phyloP scores from a whole-genome alignment of 345 rosid genomes.

The Boechera retrofracta region DNA sequence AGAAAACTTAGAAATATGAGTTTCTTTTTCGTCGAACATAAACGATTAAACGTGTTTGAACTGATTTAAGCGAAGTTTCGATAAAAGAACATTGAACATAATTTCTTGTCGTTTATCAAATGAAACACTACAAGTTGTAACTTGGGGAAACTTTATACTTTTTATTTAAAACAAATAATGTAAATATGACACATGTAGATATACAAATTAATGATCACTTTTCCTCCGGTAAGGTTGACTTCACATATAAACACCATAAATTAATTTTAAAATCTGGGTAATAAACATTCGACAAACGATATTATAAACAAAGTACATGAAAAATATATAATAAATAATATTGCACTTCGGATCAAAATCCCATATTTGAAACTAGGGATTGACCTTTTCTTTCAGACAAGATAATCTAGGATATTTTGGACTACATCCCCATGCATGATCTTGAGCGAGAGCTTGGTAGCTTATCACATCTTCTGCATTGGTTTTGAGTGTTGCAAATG shows the following conservation, averaged over 20 bases:
- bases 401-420: constrained; percentile 3
- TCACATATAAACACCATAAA: neutral
- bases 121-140: neutral
- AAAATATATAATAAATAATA: neutral
- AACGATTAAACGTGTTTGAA: neutral
- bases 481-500: no score
- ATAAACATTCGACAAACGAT: neutral
- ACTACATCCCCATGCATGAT: no score
- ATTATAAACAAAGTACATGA: neutral
- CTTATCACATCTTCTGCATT: no score
- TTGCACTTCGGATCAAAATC: constrained; percentile 4
- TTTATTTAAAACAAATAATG: neutral
- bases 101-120: neutral
- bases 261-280: neutral
- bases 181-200: neutral
- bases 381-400: constrained; percentile 11
- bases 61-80: neutral
- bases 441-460: no score
- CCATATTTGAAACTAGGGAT: constrained; percentile 20
- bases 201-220: neutral
- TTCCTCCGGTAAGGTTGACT: neutral
- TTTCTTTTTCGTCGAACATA: neutral
- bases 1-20: neutral
- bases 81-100: neutral
- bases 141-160: neutral